Evolutionary conservation across 1,284 basidiomycete genomes (phyloP), one percentile per base, ranked within the genome.

Genomic region (Gymnopus androsaceus): DNA sequence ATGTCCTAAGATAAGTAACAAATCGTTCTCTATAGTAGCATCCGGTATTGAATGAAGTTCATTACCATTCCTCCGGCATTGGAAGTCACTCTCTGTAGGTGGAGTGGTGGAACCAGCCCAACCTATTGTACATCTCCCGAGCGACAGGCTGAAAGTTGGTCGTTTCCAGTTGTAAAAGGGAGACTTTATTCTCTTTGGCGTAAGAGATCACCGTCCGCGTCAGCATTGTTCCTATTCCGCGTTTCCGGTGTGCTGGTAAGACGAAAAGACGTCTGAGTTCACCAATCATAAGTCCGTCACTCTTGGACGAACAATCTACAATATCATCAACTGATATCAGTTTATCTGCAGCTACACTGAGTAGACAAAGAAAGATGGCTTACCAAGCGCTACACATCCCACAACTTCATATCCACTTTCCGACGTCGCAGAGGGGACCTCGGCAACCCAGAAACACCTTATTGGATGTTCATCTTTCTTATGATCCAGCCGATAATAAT

Each of bases 371-470:
- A 45, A 27, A 17, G n/a, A 3, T 8, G 7, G 37, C 41, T 44
- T 45, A 53, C 51, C 51, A 42, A 53, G 51, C 19, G 51, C 51
- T 12, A 53, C 51, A 34, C 51, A 53, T 7, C 51, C 51, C 27
- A 53, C 51, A 34, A 53, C 42, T 53, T 53, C 42, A 44, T 45
- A 53, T 12, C 51, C 51, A 25, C 33, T 23, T 25, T 53, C 42
- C 15, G 51, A 52, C 27, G 27, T 42, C 33, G 33, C 17, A 8
- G 51, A 53, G 21, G 51, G 41, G 8, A 53, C 28, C 31, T 53
- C 51, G 33, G 51, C 51, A 23, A 53, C 51, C 51, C 51, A 53
- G n/a, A 53, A 53, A 45, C 33, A 25, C n/a, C 51, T 45, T 37
- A 33, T 36, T 12, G 19, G 31, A 44, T 21, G n/a, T 25, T 31